Evolutionary conservation across 1,139 yeast genomes (phyloP).

Genomic region (Diutina ranongensis): DNA sequence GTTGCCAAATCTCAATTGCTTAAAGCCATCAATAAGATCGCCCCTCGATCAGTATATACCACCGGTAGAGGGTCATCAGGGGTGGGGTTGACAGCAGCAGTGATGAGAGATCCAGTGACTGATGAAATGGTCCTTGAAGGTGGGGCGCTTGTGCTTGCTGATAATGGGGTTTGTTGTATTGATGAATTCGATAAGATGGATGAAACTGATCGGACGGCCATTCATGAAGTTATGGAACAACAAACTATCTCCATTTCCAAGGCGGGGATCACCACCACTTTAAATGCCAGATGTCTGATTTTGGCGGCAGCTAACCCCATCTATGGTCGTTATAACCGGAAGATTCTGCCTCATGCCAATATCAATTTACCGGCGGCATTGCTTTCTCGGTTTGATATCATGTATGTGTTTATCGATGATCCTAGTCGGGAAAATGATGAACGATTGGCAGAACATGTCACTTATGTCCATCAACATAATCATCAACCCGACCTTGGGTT

Average conservation of each 20-base stretch:
- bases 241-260: conserved; percentile 96
- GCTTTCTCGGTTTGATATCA: conserved; percentile 85
- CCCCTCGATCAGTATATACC: conserved; percentile 95
- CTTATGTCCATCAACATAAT: conserved; percentile 91
- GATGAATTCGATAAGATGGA: conserved; percentile 99
- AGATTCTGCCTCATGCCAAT: conserved; percentile 85
- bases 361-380: conserved; percentile 96
- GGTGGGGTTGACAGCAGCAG: conserved; percentile 98
- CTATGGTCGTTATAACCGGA: conserved; percentile 89
- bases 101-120: conserved; percentile 96
- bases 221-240: conserved; percentile 99
- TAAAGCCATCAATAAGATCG: conserved; percentile 83
- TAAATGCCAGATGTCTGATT: conserved; percentile 92
- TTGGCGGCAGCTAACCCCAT: conserved; percentile 97
- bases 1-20: conserved; percentile 96
- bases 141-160: conserved; percentile 95
- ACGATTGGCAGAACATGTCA: conserved; percentile 82
- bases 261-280: conserved; percentile 94
- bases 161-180: conserved; percentile 96
- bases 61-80: conserved; percentile 99
- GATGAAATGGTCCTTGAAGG: conserved; percentile 98
- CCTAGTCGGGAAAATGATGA: conserved; percentile 78
- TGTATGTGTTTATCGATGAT: conserved; percentile 77
- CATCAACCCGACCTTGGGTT: conserved; percentile 70
- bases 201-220: conserved; percentile 92